Evolutionary conservation across 192 early-diverging fungal genomes (phyloP).

Genomic region (Entomortierella parvispora): DNA sequence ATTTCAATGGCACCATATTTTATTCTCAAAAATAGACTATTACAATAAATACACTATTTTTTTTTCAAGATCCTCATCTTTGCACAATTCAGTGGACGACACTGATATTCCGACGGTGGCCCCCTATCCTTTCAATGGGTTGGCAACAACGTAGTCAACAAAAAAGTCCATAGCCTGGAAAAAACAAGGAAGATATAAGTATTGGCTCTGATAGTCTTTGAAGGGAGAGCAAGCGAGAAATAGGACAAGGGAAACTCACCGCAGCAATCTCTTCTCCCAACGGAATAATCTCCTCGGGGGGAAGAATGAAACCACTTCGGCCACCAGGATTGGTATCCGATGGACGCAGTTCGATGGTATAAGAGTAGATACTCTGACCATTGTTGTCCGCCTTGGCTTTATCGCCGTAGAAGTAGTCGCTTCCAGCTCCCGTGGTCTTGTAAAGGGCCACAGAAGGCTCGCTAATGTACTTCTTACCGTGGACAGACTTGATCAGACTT

Average conservation of each 20-base stretch:
- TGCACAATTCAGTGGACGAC: no score
- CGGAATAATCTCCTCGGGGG: slow-evolving; percentile 64
- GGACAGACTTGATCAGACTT: slow-evolving; percentile 52
- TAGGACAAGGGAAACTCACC: slow-evolving; percentile 15
- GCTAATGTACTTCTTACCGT: slow-evolving; percentile 60
- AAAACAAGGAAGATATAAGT: neutral
- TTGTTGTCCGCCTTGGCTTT: slow-evolving; percentile 31
- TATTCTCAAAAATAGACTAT: no score
- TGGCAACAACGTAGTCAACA: slow-evolving; percentile 35
- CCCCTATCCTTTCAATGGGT: slow-evolving; percentile 21
- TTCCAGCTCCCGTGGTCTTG: slow-evolving; percentile 60
- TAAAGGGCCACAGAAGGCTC: slow-evolving; percentile 61
- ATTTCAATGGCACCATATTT: no score
- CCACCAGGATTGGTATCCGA: slow-evolving; percentile 41
- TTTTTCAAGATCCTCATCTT: no score
- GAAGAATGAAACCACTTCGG: slow-evolving; percentile 65
- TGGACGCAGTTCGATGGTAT: slow-evolving; percentile 68
- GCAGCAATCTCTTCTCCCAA: slow-evolving; percentile 58
- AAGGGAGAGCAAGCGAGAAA: no score
- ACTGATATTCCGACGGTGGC: no score
- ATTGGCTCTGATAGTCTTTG: neutral
- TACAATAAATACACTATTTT: no score
- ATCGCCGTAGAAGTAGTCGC: slow-evolving; percentile 66
- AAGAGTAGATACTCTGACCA: slow-evolving; percentile 55
- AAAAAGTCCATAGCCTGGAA: slow-evolving; percentile 39